Evolutionary conservation across 2,329 filamentous ascomycete genomes (phyloP).

Genomic region (Colletotrichum liriopes): DNA sequence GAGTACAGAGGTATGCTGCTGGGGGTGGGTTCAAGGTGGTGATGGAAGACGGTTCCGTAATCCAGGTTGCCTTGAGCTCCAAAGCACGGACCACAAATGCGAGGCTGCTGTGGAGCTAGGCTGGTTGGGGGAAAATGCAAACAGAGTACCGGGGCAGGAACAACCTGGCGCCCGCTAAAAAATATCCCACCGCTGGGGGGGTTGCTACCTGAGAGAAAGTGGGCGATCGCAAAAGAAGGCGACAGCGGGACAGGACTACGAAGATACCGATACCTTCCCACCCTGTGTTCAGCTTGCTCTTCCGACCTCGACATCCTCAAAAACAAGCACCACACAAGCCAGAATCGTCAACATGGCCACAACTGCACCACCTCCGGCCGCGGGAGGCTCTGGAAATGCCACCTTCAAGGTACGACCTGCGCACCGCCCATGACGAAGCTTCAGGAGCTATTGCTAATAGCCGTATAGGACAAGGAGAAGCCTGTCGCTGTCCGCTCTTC

Average conservation of each 20-base stretch:
- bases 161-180: conserved; percentile 44
- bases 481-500: conserved; percentile 95
- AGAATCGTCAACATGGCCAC: conserved; percentile 58
- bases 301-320: conserved; percentile 8
- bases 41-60: conserved; percentile 47
- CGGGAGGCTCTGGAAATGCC: conserved; percentile 63
- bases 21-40: conserved; percentile 31
- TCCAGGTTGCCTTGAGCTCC: conserved; percentile 47
- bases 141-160: conserved; percentile 43
- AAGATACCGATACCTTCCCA: conserved; percentile 38
- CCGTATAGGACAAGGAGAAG: conserved; percentile 89
- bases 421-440: conserved; percentile 45
- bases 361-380: conserved; percentile 58
- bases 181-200: conserved; percentile 46
- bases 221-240: conserved; percentile 44
- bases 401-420: conserved; percentile 68
- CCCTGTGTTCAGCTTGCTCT: conserved; percentile 24
- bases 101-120: conserved; percentile 45
- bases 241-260: conserved; percentile 42
- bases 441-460: conserved; percentile 56
- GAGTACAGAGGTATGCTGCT: conserved; percentile 14
- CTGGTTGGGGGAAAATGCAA: conserved; percentile 30
- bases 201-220: conserved; percentile 43
- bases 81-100: conserved; percentile 43
- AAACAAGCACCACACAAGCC: conserved; percentile 13